phyloP scores from a whole-genome alignment of 2,329 filamentous ascomycete genomes.

The Neonectria coccinea region DNA sequence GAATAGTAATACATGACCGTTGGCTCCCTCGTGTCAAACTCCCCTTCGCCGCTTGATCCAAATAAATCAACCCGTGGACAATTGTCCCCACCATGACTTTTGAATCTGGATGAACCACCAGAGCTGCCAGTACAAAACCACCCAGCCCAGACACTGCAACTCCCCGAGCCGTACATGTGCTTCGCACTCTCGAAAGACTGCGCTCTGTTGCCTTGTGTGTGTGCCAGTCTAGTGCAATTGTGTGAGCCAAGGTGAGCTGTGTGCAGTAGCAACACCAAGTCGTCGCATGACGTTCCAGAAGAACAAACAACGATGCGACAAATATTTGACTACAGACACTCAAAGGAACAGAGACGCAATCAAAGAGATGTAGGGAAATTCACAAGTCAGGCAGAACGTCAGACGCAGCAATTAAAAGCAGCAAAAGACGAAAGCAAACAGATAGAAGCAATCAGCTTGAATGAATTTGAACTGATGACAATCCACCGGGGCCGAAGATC shows the following conservation, averaged over 20 bases:
- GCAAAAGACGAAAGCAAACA: conserved; percentile 44
- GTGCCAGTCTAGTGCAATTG: conserved; percentile 1
- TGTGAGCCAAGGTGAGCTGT: conserved; percentile 2
- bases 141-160: conserved; percentile 14
- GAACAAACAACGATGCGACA: conserved; percentile 17
- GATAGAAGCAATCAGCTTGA: conserved; percentile 46
- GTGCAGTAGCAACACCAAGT: conserved; percentile 11
- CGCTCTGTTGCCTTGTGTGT: neutral
- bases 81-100: conserved; percentile 26
- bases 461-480: conserved; percentile 54
- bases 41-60: conserved; percentile 39
- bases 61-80: conserved; percentile 27
- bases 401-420: conserved; percentile 42
- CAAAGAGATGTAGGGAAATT: conserved; percentile 37
- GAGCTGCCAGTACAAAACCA: conserved; percentile 13
- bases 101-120: conserved; percentile 12
- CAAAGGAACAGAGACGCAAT: conserved; percentile 30
- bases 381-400: conserved; percentile 33
- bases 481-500: conserved; percentile 53
- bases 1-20: conserved; percentile 34
- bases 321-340: conserved; percentile 39
- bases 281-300: neutral
- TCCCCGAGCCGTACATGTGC: conserved; percentile 10
- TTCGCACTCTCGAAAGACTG: conserved; percentile 2
- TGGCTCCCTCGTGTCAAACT: conserved; percentile 39